phyloP scores from a whole-genome alignment of 257 asterid species.

The Lycium ferocissimum region DNA sequence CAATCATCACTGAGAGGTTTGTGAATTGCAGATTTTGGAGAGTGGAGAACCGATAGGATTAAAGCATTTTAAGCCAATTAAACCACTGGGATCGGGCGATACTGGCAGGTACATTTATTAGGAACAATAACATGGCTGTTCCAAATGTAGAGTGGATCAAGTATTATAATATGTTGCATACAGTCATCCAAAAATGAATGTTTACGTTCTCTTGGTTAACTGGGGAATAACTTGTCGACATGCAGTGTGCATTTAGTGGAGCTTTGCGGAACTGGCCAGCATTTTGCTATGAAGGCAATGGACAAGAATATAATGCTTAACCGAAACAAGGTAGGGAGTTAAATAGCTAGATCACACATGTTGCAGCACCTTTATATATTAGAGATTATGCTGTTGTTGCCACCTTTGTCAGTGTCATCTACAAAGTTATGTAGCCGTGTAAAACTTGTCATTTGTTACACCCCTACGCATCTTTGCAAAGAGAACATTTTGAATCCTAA shows the following conservation, averaged over 20 bases:
- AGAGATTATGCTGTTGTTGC: not conserved
- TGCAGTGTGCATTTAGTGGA: conserved; percentile 96
- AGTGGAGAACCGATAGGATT: conserved; percentile 80
- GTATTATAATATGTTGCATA: not conserved
- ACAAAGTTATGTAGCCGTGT: not conserved
- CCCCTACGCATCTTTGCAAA: not conserved
- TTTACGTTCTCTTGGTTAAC: not conserved
- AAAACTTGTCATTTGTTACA: not conserved
- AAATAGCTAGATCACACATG: not conserved
- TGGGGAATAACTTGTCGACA: conserved; percentile 8
- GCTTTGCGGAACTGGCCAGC: conserved; percentile 78
- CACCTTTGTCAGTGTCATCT: not conserved
- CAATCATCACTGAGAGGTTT: conserved; percentile 8
- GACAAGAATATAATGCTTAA: conserved; percentile 92
- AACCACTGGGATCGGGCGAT: conserved; percentile 98
- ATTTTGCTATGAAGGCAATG: conserved; percentile 98
- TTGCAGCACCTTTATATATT: not conserved
- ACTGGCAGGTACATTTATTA: conserved; percentile 75
- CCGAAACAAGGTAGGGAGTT: conserved; percentile 75
- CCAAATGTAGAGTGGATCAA: conserved; percentile 14
- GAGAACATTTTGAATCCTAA: not conserved
- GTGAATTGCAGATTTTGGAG: conserved; percentile 61
- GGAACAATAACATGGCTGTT: not conserved
- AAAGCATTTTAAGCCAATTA: conserved; percentile 90
- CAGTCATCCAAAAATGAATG: not conserved